A percentile compares a stretch with the other conserved stretches of the same genome.
phyloP scores from a whole-genome alignment of 2,329 filamentous ascomycete genomes.

The Coniochaeta sp. region DNA sequence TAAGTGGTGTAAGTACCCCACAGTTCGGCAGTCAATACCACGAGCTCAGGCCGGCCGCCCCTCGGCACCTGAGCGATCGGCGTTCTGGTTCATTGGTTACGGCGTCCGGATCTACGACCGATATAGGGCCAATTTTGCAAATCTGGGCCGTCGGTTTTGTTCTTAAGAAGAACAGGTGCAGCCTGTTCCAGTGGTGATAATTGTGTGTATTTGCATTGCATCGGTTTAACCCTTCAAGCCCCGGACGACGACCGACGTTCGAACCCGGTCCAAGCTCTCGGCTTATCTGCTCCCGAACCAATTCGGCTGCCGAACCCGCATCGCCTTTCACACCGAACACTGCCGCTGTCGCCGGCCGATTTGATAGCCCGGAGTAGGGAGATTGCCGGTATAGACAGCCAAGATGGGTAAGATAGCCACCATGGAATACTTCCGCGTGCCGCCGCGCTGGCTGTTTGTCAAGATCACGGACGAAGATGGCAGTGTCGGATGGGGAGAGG shows the following conservation, averaged over 20 bases:
- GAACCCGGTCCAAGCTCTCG: neutral
- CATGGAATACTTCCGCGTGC: conserved; percentile 59
- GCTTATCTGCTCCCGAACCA: neutral
- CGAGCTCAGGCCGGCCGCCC: neutral
- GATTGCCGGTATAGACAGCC: neutral
- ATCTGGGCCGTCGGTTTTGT: neutral
- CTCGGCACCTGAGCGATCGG: neutral
- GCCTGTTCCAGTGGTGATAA: neutral
- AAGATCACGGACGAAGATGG: conserved; percentile 55
- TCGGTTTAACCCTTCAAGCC: too few species aligned
- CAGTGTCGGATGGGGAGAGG: conserved; percentile 56
- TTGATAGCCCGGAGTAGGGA: neutral
- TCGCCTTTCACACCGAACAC: neutral
- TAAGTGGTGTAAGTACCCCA: neutral
- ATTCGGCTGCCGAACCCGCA: neutral
- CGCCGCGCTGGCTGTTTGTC: conserved; percentile 60
- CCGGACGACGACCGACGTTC: neutral
- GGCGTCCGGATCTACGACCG: neutral
- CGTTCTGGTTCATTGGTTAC: neutral
- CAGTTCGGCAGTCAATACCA: neutral
- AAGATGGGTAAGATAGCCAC: conserved; percentile 50
- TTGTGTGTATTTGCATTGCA: neutral
- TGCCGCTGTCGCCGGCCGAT: neutral
- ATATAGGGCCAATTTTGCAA: neutral
- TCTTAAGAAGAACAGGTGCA: neutral